Evolutionary conservation across 1,284 basidiomycete species (phyloP), one percentile per base, ranked within the genome.

Genomic region (Puccinia novopanici): DNA sequence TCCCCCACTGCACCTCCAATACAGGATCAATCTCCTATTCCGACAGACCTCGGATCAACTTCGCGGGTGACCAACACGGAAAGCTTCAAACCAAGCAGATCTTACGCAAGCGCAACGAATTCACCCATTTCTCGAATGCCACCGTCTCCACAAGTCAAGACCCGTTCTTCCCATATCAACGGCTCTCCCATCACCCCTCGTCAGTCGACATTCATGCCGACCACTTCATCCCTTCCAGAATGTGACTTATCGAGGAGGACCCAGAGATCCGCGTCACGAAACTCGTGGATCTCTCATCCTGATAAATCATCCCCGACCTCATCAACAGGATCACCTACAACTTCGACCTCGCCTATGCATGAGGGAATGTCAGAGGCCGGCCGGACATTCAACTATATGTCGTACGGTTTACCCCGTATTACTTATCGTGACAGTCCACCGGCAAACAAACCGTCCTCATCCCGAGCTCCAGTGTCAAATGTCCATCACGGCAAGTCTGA

Each of bases 401-500:
- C 8, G 22, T 6, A 24, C 37, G 37, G 22, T 10, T 65, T 17
- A 34, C 15, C 22, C 34, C 19, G n/a, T 15, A 37, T 19, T 40
- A 10, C 9, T 40, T 17, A 65, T 24, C 19, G 63, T 24, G 37
- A 17, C 8, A 45, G 63, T 22, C 63, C 22, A 13, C 42, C 42
- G 34, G n/a, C 24, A n/a, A 27, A 65, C 12, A 65, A 65, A 8
- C 22, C 37, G 15, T 65, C 37, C 24, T 34, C 34, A 65, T 65
- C 63, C 0, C 37, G 42, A 19, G 22, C 63, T 42, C 37, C 17
- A 45, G 0, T 22, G 22, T n/a, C 34, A 40, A 13, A 37, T 37
- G 37, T 65, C 34, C 63, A 65, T 40, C 63, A 65, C 37, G 63
- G 63, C 63, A 65, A 65, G 63, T 65, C 63, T 40, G 37, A 65